phyloP scores from a whole-genome alignment of 352 stramenopile genomes.

The Pythium folliculosum region DNA sequence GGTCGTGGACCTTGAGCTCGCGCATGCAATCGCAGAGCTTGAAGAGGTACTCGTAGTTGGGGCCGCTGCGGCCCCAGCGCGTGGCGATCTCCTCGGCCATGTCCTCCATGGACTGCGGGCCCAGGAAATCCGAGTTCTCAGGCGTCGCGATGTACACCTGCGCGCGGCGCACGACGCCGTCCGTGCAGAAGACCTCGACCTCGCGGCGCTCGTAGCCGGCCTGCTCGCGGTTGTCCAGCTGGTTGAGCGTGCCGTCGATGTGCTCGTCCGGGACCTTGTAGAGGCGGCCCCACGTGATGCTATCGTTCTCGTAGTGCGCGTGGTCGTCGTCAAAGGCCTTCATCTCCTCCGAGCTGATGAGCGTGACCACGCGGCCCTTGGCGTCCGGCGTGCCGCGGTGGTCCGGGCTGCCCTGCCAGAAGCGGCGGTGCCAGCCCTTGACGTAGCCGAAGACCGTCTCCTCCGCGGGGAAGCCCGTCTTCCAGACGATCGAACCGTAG shows the following conservation, averaged over 20 bases:
- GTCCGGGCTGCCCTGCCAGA: slow-evolving; percentile 89
- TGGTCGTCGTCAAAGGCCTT: slow-evolving; percentile 72
- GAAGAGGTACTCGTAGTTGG: slow-evolving; percentile 87
- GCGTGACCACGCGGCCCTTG: slow-evolving; percentile 83
- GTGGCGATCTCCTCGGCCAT: slow-evolving; percentile 85
- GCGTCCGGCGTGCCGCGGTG: slow-evolving; percentile 79
- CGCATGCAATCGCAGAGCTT: slow-evolving; percentile 83
- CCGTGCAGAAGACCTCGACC: slow-evolving; percentile 77
- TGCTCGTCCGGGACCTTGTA: slow-evolving; percentile 86
- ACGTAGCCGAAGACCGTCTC: slow-evolving; percentile 77
- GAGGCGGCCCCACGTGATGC: slow-evolving; percentile 83
- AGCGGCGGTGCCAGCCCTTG: slow-evolving; percentile 83
- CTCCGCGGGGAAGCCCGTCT: slow-evolving; percentile 69
- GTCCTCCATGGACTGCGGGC: slow-evolving; percentile 60
- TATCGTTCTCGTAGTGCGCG: slow-evolving; percentile 59
- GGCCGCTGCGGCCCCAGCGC: slow-evolving; percentile 63
- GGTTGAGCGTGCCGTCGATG: slow-evolving; percentile 67
- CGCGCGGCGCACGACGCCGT: slow-evolving; percentile 63
- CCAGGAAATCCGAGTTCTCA: slow-evolving; percentile 84
- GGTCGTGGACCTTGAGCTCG: slow-evolving; percentile 67
- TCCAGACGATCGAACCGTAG: slow-evolving; percentile 84
- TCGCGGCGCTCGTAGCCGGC: slow-evolving; percentile 79
- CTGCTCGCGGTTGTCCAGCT: slow-evolving; percentile 86
- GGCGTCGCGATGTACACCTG: slow-evolving; percentile 86
- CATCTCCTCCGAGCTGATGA: slow-evolving; percentile 81